Conservation (phyloP, 1,284 basidiomycete genomes). For the Fomitopsis palustris region DNA sequence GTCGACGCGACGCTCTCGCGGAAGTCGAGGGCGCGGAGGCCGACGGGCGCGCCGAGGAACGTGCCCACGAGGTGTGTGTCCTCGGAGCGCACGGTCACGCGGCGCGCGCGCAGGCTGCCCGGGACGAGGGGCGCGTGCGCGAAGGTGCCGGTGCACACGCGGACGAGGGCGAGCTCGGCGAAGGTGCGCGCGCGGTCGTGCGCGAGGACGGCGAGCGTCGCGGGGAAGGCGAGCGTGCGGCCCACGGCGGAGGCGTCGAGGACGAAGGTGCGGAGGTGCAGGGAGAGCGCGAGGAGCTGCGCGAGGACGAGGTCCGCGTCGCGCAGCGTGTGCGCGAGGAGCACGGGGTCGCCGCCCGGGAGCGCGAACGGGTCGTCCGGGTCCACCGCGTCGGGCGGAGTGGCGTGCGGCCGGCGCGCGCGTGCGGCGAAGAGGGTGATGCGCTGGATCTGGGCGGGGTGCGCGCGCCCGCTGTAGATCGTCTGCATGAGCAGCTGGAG, state of each 20-base stretch:
- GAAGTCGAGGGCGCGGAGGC: not conserved
- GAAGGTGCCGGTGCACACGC: not conserved
- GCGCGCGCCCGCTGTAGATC: not conserved
- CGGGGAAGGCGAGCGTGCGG: not conserved
- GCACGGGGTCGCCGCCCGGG: not conserved
- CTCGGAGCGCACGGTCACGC: not conserved
- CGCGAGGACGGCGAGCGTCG: not conserved
- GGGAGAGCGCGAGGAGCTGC: not conserved
- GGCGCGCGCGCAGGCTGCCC: not conserved
- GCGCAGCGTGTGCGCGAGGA: not conserved
- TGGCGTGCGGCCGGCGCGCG: not conserved
- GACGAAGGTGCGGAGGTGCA: not conserved
- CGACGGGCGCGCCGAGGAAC: not conserved
- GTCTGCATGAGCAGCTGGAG: no score
- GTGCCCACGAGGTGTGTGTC: not conserved
- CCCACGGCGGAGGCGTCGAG: conserved; percentile 1
- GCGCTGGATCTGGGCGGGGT: not conserved
- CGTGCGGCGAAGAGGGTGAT: not conserved
- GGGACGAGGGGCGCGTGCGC: not conserved
- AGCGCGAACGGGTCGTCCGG: not conserved
- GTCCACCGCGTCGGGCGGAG: not conserved
- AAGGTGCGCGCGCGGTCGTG: not conserved
- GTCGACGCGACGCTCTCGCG: not conserved
- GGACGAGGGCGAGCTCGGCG: not conserved
- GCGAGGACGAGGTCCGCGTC: not conserved